These are phyloP conservation scores for Petunia hybrid DNA, from an alignment of 305 asterid species.

Conservation along the genomic window DNA sequence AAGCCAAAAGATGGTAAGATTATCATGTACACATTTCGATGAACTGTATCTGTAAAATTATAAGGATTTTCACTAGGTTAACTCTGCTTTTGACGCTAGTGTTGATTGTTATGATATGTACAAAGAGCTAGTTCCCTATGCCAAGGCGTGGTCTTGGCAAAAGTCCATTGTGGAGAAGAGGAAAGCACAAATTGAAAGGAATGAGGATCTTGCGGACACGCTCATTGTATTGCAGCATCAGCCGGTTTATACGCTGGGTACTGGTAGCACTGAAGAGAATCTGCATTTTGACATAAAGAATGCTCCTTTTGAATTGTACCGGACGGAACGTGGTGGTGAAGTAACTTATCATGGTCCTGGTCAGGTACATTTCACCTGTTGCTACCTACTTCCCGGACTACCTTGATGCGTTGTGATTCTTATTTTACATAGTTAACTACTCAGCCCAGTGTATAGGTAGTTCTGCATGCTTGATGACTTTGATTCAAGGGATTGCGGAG, in stretches of 20 bases:
- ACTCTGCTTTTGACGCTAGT: constrained; percentile 42
- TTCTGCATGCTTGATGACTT: background rate
- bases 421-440: background rate
- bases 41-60: background rate
- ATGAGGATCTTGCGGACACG: constrained; percentile 64
- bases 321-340: constrained; percentile 91
- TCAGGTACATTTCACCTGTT: constrained; percentile 55
- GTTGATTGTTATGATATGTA: constrained; percentile 78
- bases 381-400: background rate
- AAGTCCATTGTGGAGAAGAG: constrained; percentile 64
- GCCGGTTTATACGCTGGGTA: constrained; percentile 88
- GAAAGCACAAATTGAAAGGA: constrained; percentile 42
- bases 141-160: constrained; percentile 91
- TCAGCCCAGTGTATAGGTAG: background rate
- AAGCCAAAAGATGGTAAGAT: constrained; percentile 60
- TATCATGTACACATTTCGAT: background rate
- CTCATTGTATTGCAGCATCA: constrained; percentile 77
- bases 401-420: background rate
- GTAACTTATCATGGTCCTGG: constrained; percentile 94
- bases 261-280: constrained; percentile 70
- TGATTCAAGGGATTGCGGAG: background rate
- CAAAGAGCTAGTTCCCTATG: constrained; percentile 73
- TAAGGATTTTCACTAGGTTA: background rate
- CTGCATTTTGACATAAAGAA: constrained; percentile 62
- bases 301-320: constrained; percentile 65